These are phyloP conservation scores for Ophiostoma ips DNA, from an alignment of 2,329 filamentous ascomycete genomes.

Conservation along the genomic window DNA sequence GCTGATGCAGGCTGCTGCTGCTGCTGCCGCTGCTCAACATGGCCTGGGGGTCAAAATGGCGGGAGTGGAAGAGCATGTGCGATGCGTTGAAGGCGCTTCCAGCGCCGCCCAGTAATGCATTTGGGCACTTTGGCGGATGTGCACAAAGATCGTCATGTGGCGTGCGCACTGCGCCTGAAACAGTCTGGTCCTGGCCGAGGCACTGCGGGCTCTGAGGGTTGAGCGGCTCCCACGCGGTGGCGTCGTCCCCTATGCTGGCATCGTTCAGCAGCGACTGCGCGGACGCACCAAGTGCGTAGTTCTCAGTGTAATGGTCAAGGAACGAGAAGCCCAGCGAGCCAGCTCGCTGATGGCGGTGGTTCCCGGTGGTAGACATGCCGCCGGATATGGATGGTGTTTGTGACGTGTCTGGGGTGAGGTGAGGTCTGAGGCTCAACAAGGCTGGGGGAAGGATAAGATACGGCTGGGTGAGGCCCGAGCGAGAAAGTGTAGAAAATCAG, in stretches of 20 bases:
- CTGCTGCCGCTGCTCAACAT: neutral
- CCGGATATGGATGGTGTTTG: neutral
- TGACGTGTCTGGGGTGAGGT: neutral
- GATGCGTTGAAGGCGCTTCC: constrained; percentile 1
- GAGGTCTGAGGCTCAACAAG: neutral
- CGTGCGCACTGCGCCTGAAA: constrained; percentile 8
- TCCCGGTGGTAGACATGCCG: constrained; percentile 8
- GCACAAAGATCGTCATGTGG: constrained; percentile 14
- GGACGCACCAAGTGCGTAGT: constrained; percentile 2
- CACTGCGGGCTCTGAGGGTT: constrained; percentile 11
- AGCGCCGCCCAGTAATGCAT: constrained; percentile 2
- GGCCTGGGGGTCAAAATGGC: constrained; percentile 7
- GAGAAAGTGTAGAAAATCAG: neutral
- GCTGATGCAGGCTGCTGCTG: neutral
- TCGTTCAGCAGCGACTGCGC: constrained; percentile 2
- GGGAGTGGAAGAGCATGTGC: constrained; percentile 13
- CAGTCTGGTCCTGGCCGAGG: constrained; percentile 6
- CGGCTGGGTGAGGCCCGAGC: no score
- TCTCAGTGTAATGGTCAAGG: constrained; percentile 6
- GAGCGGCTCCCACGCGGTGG: constrained; percentile 9
- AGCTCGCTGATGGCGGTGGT: constrained; percentile 6
- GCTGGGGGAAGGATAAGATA: no score
- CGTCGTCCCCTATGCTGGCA: constrained; percentile 8
- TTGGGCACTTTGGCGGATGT: constrained; percentile 11
- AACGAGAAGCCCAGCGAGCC: constrained; percentile 8